A percentile compares a stretch with the other conserved stretches of the same genome.
phyloP scores from a whole-genome alignment of 768 basidiomycete genomes.

The Albatrellus ellisii region DNA sequence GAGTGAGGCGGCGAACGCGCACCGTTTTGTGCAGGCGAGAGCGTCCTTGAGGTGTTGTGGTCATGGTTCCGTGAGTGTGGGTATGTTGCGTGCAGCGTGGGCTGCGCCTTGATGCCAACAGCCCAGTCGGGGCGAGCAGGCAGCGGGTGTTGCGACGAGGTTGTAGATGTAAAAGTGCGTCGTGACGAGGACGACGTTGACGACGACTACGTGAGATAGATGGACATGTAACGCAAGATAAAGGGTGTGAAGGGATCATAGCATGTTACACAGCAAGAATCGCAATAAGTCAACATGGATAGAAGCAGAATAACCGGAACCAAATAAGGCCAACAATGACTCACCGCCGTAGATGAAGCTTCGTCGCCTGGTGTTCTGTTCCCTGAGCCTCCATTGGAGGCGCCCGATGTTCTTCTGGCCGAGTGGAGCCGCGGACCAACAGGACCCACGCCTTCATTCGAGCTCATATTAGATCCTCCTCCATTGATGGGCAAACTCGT shows the following conservation, averaged over 20 bases:
- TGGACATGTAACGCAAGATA: neutral
- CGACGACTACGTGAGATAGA: slow-evolving; percentile 28
- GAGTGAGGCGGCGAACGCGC: slow-evolving; percentile 6
- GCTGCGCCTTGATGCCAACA: slow-evolving; percentile 68
- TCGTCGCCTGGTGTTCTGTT: slow-evolving; percentile 62
- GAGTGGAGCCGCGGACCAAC: slow-evolving; percentile 55
- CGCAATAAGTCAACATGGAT: no score
- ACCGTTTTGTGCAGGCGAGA: slow-evolving; percentile 24
- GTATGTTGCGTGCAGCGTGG: slow-evolving; percentile 41
- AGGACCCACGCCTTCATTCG: slow-evolving; percentile 24
- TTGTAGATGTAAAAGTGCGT: slow-evolving; percentile 59
- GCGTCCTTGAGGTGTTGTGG: slow-evolving; percentile 25
- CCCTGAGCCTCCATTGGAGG: slow-evolving; percentile 36
- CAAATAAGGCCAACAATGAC: no score
- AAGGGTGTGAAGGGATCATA: slow-evolving; percentile 1
- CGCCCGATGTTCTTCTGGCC: slow-evolving; percentile 33
- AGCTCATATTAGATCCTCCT: no score
- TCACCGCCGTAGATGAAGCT: slow-evolving; percentile 61
- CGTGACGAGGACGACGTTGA: slow-evolving; percentile 75
- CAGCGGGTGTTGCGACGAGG: slow-evolving; percentile 68
- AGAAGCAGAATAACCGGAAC: no score
- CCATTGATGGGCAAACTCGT: neutral
- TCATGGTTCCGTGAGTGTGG: slow-evolving; percentile 37
- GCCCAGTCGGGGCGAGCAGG: slow-evolving; percentile 85
- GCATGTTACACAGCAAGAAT: no score